Conservation (phyloP, 2,329 filamentous ascomycete species). For the Neonectria coccinea region DNA sequence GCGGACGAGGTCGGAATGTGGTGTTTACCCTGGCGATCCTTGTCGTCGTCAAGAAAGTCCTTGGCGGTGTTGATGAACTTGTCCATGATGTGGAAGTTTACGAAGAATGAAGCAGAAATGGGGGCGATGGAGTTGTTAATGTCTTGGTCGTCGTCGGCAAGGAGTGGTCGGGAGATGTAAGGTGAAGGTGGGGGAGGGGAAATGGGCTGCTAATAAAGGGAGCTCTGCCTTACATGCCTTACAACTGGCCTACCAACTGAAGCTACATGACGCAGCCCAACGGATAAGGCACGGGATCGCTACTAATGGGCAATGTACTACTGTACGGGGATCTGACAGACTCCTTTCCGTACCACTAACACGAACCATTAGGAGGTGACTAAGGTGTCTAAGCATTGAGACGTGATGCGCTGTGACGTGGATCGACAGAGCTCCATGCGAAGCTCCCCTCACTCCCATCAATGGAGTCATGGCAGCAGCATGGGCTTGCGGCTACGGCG, state of each 20-base stretch:
- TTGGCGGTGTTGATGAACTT: conserved; percentile 54
- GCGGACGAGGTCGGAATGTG: neutral
- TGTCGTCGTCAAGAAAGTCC: conserved; percentile 51
- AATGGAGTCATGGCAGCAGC: neutral
- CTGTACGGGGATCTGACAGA: neutral
- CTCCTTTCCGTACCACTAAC: neutral
- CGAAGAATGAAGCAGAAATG: neutral
- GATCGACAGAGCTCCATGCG: conserved; percentile 17
- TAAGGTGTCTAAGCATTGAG: neutral
- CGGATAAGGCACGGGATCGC: neutral
- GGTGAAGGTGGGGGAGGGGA: conserved; percentile 5
- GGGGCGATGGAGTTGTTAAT: neutral
- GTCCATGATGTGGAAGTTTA: conserved; percentile 49
- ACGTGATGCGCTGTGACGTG: conserved; percentile 35
- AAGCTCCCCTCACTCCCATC: conserved; percentile 4
- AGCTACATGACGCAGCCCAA: conserved; percentile 4
- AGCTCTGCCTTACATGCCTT: conserved; percentile 4
- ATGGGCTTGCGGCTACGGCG: conserved; percentile 10
- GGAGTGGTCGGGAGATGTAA: neutral
- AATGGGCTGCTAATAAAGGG: conserved; percentile 25
- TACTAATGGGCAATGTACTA: too few relatives aligned
- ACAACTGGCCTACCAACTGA: neutral
- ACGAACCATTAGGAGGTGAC: neutral
- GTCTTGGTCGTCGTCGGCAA: conserved; percentile 10
- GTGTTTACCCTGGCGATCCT: conserved; percentile 42